Percentiles rank a stretch among this genome's conserved stretches.
These are phyloP conservation scores for Colletotrichum sp. DNA, from an alignment of 2,329 filamentous ascomycete species.

Conservation along the genomic window DNA sequence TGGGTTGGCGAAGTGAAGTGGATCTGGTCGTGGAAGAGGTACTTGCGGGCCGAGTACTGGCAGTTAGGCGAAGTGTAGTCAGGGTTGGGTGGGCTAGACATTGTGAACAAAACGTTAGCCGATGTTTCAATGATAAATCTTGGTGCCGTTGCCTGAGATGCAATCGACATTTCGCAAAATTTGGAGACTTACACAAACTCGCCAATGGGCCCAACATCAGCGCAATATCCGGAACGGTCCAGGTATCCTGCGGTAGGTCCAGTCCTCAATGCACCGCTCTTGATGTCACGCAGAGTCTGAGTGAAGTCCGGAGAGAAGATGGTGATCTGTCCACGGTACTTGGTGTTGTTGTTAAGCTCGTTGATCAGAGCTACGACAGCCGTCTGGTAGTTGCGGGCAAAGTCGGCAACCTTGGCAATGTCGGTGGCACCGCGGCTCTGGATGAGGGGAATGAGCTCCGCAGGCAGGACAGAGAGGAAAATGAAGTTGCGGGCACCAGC, in stretches of 20 bases:
- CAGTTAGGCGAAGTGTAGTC: background rate
- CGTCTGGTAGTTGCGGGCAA: background rate
- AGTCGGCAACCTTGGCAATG: background rate
- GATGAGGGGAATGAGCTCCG: background rate
- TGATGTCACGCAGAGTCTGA: background rate
- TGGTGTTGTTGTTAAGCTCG: background rate
- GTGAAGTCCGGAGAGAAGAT: conserved; percentile 1
- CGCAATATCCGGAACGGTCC: background rate
- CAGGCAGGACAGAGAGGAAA: background rate
- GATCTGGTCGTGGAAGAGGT: conserved; percentile 1
- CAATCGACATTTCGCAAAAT: background rate
- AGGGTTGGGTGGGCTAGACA: background rate
- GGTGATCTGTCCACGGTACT: background rate
- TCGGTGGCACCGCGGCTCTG: background rate
- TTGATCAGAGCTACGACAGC: background rate
- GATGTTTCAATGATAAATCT: background rate
- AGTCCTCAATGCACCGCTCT: background rate
- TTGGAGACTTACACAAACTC: background rate
- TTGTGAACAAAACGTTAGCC: background rate
- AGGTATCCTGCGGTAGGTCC: background rate
- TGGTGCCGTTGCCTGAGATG: background rate
- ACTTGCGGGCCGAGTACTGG: background rate
- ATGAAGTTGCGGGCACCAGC: background rate
- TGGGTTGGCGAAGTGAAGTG: conserved; percentile 3
- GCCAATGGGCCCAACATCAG: background rate